Conservation (phyloP, 306 rosid genomes). For the Prunus mume region DNA sequence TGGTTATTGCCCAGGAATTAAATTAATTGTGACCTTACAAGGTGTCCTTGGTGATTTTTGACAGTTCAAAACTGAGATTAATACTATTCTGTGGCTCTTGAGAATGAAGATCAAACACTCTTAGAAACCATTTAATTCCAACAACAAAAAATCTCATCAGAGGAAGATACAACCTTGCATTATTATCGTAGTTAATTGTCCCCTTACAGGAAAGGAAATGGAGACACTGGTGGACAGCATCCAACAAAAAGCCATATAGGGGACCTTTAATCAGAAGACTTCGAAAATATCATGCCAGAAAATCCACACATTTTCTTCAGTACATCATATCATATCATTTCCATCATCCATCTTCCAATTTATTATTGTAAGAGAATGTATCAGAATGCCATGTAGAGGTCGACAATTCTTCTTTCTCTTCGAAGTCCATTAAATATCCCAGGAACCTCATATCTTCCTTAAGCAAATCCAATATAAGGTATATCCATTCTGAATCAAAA, state of each 20-base stretch:
- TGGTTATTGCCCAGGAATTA: too few relatives aligned
- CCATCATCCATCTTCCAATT: neutral
- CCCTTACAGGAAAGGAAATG: too few relatives aligned
- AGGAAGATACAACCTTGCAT: too few relatives aligned
- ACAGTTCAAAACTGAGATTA: neutral
- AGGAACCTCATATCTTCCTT: constrained; percentile 9
- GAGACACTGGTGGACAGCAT: neutral
- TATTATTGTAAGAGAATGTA: neutral
- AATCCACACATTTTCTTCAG: neutral
- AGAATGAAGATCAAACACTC: too few relatives aligned
- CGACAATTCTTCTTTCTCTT: neutral
- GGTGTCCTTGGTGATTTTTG: neutral
- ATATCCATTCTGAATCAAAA: neutral
- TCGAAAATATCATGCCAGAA: neutral
- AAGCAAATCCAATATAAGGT: constrained; percentile 7
- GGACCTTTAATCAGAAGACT: neutral
- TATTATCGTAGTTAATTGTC: too few relatives aligned
- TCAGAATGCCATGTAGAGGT: neutral
- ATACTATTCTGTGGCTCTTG: too few relatives aligned
- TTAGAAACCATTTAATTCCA: too few relatives aligned
- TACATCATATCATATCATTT: neutral
- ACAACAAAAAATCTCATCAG: too few relatives aligned
- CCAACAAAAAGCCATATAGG: neutral
- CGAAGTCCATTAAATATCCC: neutral
- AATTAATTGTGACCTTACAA: neutral